These are phyloP conservation scores for Inga oerstediana DNA, from an alignment of 306 rosid species.

Conservation along the genomic window DNA sequence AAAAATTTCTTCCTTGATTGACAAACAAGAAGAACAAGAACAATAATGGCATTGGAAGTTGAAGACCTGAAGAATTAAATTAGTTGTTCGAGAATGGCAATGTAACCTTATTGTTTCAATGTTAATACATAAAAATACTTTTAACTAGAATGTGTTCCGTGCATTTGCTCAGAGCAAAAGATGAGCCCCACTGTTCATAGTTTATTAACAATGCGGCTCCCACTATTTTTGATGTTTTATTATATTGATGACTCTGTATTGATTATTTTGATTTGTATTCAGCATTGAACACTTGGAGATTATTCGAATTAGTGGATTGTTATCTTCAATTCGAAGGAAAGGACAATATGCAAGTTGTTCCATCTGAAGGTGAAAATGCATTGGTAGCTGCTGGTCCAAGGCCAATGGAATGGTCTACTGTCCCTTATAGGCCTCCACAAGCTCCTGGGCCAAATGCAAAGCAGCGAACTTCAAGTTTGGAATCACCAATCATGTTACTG, in stretches of 20 bases:
- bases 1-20: too few relatives aligned
- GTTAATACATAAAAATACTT: not conserved
- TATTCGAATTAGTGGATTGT: slow-evolving; percentile 21
- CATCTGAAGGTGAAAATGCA: slow-evolving; percentile 67
- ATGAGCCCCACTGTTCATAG: not conserved
- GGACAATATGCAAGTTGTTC: slow-evolving; percentile 68
- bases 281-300: slow-evolving; percentile 24
- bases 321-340: slow-evolving; percentile 30
- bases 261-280: slow-evolving; percentile 29
- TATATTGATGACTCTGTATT: not conserved
- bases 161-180: not conserved
- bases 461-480: slow-evolving; percentile 81
- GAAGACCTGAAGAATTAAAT: too few relatives aligned
- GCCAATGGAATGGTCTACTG: slow-evolving; percentile 92
- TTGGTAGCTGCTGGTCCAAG: slow-evolving; percentile 75
- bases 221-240: not conserved
- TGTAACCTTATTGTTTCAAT: too few relatives aligned
- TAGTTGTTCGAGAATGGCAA: too few relatives aligned
- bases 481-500: slow-evolving; percentile 88
- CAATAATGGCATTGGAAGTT: too few relatives aligned
- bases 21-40: too few relatives aligned
- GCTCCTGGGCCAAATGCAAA: slow-evolving; percentile 73
- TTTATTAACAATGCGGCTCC: not conserved
- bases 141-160: not conserved
- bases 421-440: slow-evolving; percentile 64